These are phyloP conservation scores for Pichia sp. DNA, from an alignment of 1,139 yeast species.

Conservation along the genomic window DNA sequence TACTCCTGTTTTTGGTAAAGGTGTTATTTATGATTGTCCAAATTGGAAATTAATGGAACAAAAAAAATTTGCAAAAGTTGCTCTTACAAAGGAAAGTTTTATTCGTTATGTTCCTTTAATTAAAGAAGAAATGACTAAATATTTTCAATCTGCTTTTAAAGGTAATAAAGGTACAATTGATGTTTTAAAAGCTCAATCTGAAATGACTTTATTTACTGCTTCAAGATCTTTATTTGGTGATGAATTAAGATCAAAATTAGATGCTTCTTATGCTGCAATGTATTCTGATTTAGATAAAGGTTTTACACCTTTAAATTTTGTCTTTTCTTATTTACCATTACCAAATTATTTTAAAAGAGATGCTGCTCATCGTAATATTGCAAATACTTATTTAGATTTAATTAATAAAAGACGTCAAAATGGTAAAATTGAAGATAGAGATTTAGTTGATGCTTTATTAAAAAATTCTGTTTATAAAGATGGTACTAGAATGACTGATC, in stretches of 20 bases:
- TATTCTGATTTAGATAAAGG: slow-evolving; percentile 95
- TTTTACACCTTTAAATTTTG: slow-evolving; percentile 92
- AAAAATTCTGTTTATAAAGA: slow-evolving; percentile 80
- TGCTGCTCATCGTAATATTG: slow-evolving; percentile 75
- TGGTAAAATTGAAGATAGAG: slow-evolving; percentile 77
- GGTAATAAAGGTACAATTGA: slow-evolving; percentile 50
- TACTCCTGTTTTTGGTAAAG: slow-evolving; percentile 96
- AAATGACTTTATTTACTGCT: slow-evolving; percentile 93
- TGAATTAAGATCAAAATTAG: slow-evolving; percentile 80
- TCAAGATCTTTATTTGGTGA: slow-evolving; percentile 87
- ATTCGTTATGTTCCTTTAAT: slow-evolving; percentile 82
- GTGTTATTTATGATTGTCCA: slow-evolving; percentile 95
- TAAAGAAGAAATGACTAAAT: slow-evolving; percentile 65
- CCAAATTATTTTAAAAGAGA: slow-evolving; percentile 84
- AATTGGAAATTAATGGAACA: slow-evolving; percentile 94
- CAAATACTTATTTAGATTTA: slow-evolving; percentile 72
- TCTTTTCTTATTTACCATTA: slow-evolving; percentile 87
- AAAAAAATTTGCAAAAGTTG: slow-evolving; percentile 90
- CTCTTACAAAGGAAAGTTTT: slow-evolving; percentile 82
- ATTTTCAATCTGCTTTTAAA: slow-evolving; percentile 39
- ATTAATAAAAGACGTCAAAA: slow-evolving; percentile 66
- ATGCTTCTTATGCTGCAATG: slow-evolving; percentile 75
- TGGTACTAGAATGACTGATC: slow-evolving; percentile 90
- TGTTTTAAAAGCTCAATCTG: slow-evolving; percentile 85
- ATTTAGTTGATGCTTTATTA: slow-evolving; percentile 85